Percentiles rank a stretch among this genome's conserved stretches.
phyloP scores from a whole-genome alignment of 306 rosid genomes.

The Cicer yamashitae region DNA sequence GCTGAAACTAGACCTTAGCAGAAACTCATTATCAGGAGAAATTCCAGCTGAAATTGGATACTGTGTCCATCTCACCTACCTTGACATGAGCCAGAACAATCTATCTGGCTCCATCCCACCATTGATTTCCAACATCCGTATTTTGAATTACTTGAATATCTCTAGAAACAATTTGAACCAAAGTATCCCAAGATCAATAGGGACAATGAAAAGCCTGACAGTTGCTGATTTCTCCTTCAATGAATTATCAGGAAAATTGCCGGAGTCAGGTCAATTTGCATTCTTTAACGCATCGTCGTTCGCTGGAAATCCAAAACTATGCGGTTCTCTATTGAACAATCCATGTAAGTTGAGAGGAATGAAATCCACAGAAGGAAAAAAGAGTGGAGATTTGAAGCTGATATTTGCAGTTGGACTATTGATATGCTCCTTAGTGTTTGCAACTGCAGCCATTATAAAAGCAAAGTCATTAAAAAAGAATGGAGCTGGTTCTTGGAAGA shows the following conservation, averaged over 20 bases:
- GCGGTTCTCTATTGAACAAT: slow-evolving; percentile 70
- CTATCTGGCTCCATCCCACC: slow-evolving; percentile 75
- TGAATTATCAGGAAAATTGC: slow-evolving; percentile 74
- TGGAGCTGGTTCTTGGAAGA: slow-evolving; percentile 65
- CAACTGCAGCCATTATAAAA: slow-evolving; percentile 69
- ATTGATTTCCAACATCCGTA: slow-evolving; percentile 62
- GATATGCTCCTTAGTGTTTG: slow-evolving; percentile 68
- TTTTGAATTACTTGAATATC: slow-evolving; percentile 67
- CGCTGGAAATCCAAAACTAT: slow-evolving; percentile 81
- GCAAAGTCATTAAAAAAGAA: slow-evolving; percentile 66
- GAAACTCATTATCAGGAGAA: slow-evolving; percentile 62
- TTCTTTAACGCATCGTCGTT: slow-evolving; percentile 81
- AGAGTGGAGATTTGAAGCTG: slow-evolving; percentile 60
- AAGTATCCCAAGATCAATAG: slow-evolving; percentile 67
- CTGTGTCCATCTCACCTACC: slow-evolving; percentile 69
- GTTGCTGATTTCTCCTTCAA: slow-evolving; percentile 95
- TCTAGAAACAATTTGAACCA: slow-evolving; percentile 77
- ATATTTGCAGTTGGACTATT: slow-evolving; percentile 77
- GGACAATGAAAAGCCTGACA: slow-evolving; percentile 82
- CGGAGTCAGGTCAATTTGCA: slow-evolving; percentile 80
- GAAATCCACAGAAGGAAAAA: slow-evolving; percentile 44
- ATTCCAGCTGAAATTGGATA: slow-evolving; percentile 68
- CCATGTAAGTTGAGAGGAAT: slow-evolving; percentile 71
- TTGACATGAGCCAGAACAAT: slow-evolving; percentile 92
- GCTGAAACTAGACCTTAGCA: slow-evolving; percentile 72